A percentile compares a stretch with the other conserved stretches of the same genome.
These are phyloP conservation scores for Cucurbita argyrosperma DNA, from an alignment of 306 rosid genomes.

Conservation along the genomic window DNA sequence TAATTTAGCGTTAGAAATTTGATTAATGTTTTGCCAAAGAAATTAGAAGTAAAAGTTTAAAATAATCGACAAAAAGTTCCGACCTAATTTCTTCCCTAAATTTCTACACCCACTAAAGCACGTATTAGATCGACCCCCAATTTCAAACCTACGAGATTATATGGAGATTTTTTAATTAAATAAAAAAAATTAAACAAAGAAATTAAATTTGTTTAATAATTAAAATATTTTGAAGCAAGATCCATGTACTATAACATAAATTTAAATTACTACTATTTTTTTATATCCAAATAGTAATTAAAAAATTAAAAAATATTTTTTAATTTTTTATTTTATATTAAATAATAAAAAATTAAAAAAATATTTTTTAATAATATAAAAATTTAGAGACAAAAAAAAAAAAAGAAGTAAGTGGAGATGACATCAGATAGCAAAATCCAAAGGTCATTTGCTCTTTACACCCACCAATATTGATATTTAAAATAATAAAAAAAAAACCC, in stretches of 20 bases:
- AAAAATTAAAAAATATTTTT: background rate
- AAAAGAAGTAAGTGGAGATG: slow-evolving; percentile 28
- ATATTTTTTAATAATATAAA: background rate
- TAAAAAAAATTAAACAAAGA: no score
- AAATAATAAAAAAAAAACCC: no score
- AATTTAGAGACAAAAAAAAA: background rate
- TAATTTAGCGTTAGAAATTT: no score
- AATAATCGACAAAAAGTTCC: background rate
- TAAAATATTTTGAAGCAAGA: background rate
- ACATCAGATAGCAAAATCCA: slow-evolving; percentile 39
- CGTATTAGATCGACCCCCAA: no score
- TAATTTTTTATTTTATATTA: background rate
- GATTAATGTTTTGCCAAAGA: no score
- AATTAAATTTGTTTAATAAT: no score
- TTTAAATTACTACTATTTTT: no score
- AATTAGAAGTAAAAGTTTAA: no score
- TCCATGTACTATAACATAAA: background rate
- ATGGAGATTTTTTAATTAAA: no score
- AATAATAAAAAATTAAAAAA: background rate
- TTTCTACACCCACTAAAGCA: no score
- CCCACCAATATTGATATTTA: background rate
- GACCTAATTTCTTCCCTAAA: background rate
- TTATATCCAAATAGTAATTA: background rate
- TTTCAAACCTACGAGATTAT: no score
- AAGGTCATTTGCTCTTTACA: background rate